Percentiles rank a stretch among this genome's conserved stretches.
Evolutionary conservation across 495 filamentous ascomycete species (phyloP).

Genomic region (Lepraria neglecta): DNA sequence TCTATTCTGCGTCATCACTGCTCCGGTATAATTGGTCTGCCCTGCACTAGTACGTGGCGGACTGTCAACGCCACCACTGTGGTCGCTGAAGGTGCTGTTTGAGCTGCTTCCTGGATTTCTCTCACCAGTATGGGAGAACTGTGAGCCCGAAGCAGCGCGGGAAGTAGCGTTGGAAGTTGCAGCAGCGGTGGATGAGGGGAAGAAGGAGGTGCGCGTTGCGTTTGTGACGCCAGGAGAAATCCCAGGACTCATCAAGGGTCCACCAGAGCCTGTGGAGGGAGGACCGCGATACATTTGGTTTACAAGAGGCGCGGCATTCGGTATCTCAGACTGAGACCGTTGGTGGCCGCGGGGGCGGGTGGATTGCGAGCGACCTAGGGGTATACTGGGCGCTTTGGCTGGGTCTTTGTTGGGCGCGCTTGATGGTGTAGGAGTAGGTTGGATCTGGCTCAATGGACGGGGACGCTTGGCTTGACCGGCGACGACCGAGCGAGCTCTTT

Average conservation of each 20-base stretch:
- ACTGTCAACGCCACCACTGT: slow-evolving; percentile 50
- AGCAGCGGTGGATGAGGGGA: slow-evolving; percentile 37
- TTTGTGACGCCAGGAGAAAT: slow-evolving; percentile 42
- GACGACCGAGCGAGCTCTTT: slow-evolving; percentile 72
- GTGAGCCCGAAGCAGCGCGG: slow-evolving; percentile 42
- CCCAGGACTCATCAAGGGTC: slow-evolving; percentile 46
- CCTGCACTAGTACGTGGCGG: slow-evolving; percentile 48
- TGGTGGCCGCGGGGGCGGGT: slow-evolving; percentile 49
- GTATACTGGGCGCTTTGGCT: slow-evolving; percentile 76
- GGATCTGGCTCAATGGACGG: slow-evolving; percentile 55
- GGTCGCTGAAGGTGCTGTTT: slow-evolving; percentile 55
- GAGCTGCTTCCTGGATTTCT: slow-evolving; percentile 41
- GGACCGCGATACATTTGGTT: slow-evolving; percentile 75
- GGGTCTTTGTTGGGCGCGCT: slow-evolving; percentile 59
- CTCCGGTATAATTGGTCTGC: slow-evolving; percentile 48
- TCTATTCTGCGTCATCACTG: slow-evolving; percentile 66
- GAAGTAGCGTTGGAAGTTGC: slow-evolving; percentile 45
- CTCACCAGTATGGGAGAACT: slow-evolving; percentile 14
- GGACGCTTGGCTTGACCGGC: slow-evolving; percentile 36
- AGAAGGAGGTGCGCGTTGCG: slow-evolving; percentile 46
- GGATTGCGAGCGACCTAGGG: slow-evolving; percentile 60
- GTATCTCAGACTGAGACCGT: slow-evolving; percentile 63
- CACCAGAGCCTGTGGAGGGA: slow-evolving; percentile 50
- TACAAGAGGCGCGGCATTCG: slow-evolving; percentile 60
- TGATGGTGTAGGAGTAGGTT: slow-evolving; percentile 33